phyloP scores from a whole-genome alignment of 306 rosid species.

The Crotalaria pallida region DNA sequence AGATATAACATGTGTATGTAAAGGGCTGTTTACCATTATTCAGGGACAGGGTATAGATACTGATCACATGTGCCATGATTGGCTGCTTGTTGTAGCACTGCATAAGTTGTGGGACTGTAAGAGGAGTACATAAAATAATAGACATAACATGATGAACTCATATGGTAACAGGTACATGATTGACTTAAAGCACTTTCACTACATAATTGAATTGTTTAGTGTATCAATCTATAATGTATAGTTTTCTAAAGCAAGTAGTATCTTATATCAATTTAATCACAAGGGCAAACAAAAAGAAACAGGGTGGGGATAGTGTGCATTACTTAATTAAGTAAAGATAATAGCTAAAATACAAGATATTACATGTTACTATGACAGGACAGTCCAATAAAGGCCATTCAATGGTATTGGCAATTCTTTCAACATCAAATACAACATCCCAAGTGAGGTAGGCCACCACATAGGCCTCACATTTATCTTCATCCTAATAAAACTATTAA shows the following conservation, averaged over 20 bases:
- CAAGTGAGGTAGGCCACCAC: constrained; percentile 46
- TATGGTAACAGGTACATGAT: no score
- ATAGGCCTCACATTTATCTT: constrained; percentile 21
- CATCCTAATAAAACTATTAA: constrained; percentile 21
- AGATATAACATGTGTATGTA: neutral
- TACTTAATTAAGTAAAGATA: neutral
- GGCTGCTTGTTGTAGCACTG: neutral
- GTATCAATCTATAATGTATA: neutral
- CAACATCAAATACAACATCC: constrained; percentile 28
- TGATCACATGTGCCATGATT: neutral
- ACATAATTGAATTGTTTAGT: neutral
- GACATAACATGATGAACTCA: neutral
- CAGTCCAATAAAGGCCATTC: constrained; percentile 26
- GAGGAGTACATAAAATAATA: neutral
- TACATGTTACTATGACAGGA: constrained; percentile 29
- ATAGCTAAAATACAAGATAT: constrained; percentile 18
- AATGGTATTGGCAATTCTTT: constrained; percentile 25
- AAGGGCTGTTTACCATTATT: neutral
- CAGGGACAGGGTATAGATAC: neutral
- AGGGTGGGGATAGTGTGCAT: neutral
- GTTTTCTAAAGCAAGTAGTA: neutral
- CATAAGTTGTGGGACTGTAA: neutral
- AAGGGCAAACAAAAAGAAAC: neutral
- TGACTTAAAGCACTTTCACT: neutral
- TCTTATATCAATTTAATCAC: constrained; percentile 7